Percentiles rank a stretch among this genome's conserved stretches.
Conservation (phyloP, 257 asterid species). For the Scutellaria galericulata region DNA sequence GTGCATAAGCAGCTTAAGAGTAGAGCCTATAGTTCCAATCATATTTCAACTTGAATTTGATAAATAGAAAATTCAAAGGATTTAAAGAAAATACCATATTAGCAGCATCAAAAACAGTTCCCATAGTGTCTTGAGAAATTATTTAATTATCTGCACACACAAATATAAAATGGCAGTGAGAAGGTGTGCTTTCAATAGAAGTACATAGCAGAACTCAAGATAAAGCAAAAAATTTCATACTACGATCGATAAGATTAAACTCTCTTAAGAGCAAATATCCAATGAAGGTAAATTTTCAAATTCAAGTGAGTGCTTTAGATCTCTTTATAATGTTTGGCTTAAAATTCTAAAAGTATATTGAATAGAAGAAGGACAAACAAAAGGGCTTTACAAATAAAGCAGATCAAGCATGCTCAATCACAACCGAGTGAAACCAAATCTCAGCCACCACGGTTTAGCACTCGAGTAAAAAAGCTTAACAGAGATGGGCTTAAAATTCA, state of each 20-base stretch:
- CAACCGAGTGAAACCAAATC: slow-evolving; percentile 4
- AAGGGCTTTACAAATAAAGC: background rate
- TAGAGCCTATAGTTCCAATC: background rate
- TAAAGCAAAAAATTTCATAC: background rate
- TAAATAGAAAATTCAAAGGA: background rate
- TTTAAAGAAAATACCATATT: slow-evolving; percentile 48
- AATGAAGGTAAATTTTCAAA: background rate
- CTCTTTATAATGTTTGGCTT: background rate
- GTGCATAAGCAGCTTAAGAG: background rate
- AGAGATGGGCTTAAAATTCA: background rate
- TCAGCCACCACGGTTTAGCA: background rate
- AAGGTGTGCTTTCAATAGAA: background rate
- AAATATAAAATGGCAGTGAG: slow-evolving; percentile 23
- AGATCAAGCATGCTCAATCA: slow-evolving; percentile 26
- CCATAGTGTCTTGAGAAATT: slow-evolving; percentile 46
- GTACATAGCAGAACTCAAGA: background rate
- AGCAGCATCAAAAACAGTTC: slow-evolving; percentile 65
- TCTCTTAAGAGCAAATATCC: slow-evolving; percentile 8
- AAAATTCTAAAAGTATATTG: background rate
- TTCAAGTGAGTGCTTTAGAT: background rate
- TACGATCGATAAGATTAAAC: background rate
- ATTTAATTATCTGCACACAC: slow-evolving; percentile 43
- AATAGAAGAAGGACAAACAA: background rate
- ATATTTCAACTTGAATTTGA: background rate
- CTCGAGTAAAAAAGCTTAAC: background rate